These are phyloP conservation scores for Yamadazyma blattariae DNA, from an alignment of 1,139 yeast genomes.

Conservation along the genomic window DNA sequence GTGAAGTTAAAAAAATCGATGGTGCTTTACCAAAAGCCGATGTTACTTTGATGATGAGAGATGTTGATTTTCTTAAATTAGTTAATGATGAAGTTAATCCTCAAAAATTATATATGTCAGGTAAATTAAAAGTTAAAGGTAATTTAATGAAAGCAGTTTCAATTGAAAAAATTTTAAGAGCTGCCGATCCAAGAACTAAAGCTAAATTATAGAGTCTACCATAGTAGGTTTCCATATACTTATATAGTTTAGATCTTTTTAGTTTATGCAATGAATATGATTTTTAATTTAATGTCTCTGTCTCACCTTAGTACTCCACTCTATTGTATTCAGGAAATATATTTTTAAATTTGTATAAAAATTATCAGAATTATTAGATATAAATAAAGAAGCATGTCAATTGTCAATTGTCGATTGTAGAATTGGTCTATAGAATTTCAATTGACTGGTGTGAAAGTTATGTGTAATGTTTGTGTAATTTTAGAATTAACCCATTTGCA, in stretches of 20 bases:
- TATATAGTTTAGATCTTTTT: no score
- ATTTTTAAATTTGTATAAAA: no score
- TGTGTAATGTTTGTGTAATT: no score
- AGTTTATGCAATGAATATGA: not conserved
- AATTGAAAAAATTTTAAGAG: conserved; percentile 21
- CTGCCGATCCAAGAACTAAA: conserved; percentile 24
- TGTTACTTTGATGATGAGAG: conserved; percentile 19
- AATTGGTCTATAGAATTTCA: no score
- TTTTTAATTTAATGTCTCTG: not conserved
- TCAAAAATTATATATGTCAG: conserved; percentile 22
- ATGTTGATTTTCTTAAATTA: conserved; percentile 20
- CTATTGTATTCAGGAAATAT: no score
- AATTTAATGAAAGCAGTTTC: conserved; percentile 24
- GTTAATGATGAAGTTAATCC: conserved; percentile 23
- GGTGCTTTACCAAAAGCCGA: conserved; percentile 21
- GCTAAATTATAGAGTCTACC: conserved; percentile 17
- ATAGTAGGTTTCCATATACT: no score
- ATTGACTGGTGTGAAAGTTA: no score
- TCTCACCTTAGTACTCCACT: no score
- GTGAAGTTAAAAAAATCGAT: conserved; percentile 17
- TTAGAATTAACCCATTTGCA: no score
- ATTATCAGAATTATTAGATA: no score
- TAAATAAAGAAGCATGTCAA: no score
- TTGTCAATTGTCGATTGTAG: no score
- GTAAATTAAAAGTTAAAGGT: conserved; percentile 23